phyloP scores from a whole-genome alignment of 2,329 filamentous ascomycete species.

The Aspergillus neoniger region DNA sequence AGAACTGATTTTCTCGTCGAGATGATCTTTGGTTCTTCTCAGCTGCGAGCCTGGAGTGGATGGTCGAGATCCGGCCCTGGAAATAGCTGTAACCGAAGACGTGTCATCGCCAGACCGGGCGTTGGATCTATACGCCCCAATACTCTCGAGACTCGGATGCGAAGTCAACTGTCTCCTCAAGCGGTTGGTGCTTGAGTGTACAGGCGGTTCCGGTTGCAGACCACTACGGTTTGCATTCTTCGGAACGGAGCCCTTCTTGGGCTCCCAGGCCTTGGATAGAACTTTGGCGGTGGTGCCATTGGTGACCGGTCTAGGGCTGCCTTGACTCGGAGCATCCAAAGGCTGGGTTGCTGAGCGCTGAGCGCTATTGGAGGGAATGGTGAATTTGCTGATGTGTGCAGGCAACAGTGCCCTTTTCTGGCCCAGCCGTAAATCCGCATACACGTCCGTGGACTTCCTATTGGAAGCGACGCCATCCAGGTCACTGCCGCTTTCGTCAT shows the following conservation, averaged over 20 bases:
- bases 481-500: slow-evolving; percentile 19
- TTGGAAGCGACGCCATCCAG: slow-evolving; percentile 11
- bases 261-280: slow-evolving; percentile 18
- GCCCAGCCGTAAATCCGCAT: slow-evolving; percentile 23
- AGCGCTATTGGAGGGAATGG: slow-evolving; percentile 11
- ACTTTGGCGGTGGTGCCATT: neutral
- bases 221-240: slow-evolving; percentile 22
- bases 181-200: slow-evolving; percentile 26
- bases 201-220: slow-evolving; percentile 20
- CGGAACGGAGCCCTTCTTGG: slow-evolving; percentile 19
- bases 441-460: slow-evolving; percentile 24
- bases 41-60: slow-evolving; percentile 47
- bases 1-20: slow-evolving; percentile 77
- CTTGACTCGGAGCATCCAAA: slow-evolving; percentile 18
- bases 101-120: slow-evolving; percentile 24
- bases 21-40: slow-evolving; percentile 61
- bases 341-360: slow-evolving; percentile 14
- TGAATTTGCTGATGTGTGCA: slow-evolving; percentile 19
- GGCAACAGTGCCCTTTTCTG: slow-evolving; percentile 6
- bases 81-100: slow-evolving; percentile 17
- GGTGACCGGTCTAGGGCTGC: slow-evolving; percentile 16
- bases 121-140: slow-evolving; percentile 32
- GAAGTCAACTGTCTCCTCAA: slow-evolving; percentile 33
- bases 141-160: slow-evolving; percentile 36
- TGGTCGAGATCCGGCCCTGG: slow-evolving; percentile 26